These are phyloP conservation scores for Solanum bulbocastanum DNA, from an alignment of 257 asterid species.

Conservation along the genomic window DNA sequence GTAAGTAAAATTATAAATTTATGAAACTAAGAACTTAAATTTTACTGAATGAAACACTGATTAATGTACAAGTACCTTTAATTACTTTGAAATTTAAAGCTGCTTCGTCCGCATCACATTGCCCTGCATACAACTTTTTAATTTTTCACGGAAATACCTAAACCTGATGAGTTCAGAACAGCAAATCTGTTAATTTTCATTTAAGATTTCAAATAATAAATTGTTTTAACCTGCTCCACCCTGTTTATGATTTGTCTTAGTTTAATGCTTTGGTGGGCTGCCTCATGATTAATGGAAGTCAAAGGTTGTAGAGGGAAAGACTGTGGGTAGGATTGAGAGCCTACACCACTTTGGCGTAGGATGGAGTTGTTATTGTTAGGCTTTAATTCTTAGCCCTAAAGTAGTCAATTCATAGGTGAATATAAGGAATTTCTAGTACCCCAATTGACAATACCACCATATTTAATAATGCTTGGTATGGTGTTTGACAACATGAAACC, in stretches of 20 bases:
- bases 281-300: not conserved
- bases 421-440: not conserved
- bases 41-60: not conserved
- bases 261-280: not conserved
- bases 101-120: too few species aligned
- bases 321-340: not conserved
- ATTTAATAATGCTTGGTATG: not conserved
- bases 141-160: not conserved
- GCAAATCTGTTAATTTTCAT: not conserved
- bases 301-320: not conserved
- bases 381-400: not conserved
- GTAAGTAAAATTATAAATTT: not conserved
- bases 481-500: not conserved
- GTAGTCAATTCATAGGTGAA: not conserved
- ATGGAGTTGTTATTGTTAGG: not conserved
- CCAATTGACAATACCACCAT: not conserved
- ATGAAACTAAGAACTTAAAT: not conserved
- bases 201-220: not conserved
- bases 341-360: not conserved
- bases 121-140: not conserved
- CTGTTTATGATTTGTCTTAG: not conserved
- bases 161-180: not conserved
- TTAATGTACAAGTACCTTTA: not conserved
- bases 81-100: too few species aligned
- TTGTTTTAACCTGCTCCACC: not conserved